Conservation (phyloP, 2,329 filamentous ascomycete species). For the Fusarium citri region DNA sequence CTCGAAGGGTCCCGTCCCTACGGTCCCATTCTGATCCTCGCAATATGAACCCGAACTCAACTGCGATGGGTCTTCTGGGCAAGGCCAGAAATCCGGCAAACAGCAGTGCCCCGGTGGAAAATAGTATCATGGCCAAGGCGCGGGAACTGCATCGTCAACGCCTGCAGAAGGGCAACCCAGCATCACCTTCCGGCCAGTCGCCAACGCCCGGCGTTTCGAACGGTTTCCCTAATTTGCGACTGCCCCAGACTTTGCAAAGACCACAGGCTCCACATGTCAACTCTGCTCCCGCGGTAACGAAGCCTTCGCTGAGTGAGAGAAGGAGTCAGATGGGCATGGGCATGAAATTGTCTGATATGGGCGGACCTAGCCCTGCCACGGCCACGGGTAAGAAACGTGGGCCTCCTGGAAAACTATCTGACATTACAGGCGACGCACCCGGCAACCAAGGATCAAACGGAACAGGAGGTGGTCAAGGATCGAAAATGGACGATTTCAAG, state of each 20-base stretch:
- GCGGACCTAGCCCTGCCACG: constrained; percentile 39
- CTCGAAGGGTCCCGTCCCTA: constrained; percentile 67
- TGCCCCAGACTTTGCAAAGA: constrained; percentile 56
- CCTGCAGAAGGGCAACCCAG: constrained; percentile 56
- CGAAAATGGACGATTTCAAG: constrained; percentile 69
- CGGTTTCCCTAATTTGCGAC: constrained; percentile 59
- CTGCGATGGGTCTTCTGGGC: constrained; percentile 80
- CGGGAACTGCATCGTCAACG: constrained; percentile 60
- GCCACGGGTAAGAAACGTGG: constrained; percentile 47
- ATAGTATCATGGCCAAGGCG: constrained; percentile 61
- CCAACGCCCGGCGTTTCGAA: constrained; percentile 54
- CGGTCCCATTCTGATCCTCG: constrained; percentile 70
- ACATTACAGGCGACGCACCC: constrained; percentile 49
- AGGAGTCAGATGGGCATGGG: constrained; percentile 59
- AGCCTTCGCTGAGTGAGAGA: constrained; percentile 74
- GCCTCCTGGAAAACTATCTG: constrained; percentile 57
- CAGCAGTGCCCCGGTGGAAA: constrained; percentile 50
- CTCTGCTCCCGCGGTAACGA: constrained; percentile 65
- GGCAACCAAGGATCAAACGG: constrained; percentile 49
- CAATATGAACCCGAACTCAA: constrained; percentile 85
- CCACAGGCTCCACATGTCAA: constrained; percentile 61
- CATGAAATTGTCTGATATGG: constrained; percentile 70
- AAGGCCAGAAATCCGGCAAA: constrained; percentile 65
- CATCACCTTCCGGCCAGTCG: constrained; percentile 49
- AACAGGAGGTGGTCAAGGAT: constrained; percentile 52